Base-by-base conservation (phyloP, 2,329 filamentous ascomycete genomes). In the Leptographium procerum region DNA sequence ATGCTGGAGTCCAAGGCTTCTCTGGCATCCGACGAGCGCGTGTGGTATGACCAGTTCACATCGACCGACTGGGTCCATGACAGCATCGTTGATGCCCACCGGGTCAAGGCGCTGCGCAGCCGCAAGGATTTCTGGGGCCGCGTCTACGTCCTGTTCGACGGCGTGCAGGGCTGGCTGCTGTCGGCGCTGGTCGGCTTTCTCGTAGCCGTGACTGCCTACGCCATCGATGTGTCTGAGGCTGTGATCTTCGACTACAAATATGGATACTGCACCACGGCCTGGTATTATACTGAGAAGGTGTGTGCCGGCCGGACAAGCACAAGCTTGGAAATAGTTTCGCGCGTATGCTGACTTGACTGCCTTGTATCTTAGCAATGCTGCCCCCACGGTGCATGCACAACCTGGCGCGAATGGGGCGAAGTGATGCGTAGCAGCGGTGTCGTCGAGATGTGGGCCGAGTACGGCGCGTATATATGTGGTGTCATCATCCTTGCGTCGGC, bases 11-110 rank as follows among this genome's bases (percentile, higher is more conserved):
- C 85, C 54, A 88, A 85, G 66, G 74, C 78, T 36, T 85, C 83
- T 5, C 72, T 87, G 11, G 55, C 84, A 65, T 76, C 86, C 55
- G 89, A 96, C 67, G 91, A 97, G 65, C 85, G 94, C 61, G 88
- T 95, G 11, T 97, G 94, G 94, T 97, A 97, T 73, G 94, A 99
- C 75, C 94, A 99, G 72, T 96, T 96, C 68, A 96, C 91, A 7
- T 95, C 89, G 8, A 96, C 90, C 58, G 92, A 99, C 71, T 99
- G 94, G 94, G 91, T 99, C 1, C 92, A 96, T 69, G 94, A 99
- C 71, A 91, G 88, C 70, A 96, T 99, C 65, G 89, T 91, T 66
- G 94, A 97, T 72, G 90, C 91, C 11, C 89, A 91, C 66, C 88
- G 94, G 29, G 84, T 95, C 55, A 94, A 95, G 70, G 85, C 85